Conservation (phyloP, 257 asterid genomes). For the Phtheirospermum japonicum region DNA sequence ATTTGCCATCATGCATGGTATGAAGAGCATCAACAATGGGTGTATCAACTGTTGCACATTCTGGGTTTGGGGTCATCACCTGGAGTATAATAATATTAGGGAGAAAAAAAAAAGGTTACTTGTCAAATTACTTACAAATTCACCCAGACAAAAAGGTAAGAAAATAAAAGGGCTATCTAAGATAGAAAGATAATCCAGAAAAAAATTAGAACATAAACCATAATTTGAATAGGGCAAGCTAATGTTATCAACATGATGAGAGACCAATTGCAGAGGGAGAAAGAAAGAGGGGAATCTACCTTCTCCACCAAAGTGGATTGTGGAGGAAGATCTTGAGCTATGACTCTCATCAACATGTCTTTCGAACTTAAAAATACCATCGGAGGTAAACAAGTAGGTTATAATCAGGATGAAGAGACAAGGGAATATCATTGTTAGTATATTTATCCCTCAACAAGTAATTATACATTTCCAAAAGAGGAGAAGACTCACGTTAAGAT, state of each 20-base stretch:
- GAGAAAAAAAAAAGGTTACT: slow-evolving; percentile 9
- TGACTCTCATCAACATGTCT: slow-evolving; percentile 93
- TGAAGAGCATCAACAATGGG: slow-evolving; percentile 97
- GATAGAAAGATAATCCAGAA: slow-evolving; percentile 16
- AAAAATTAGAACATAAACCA: not conserved
- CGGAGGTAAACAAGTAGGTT: slow-evolving; percentile 21
- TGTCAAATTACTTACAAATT: slow-evolving; percentile 16
- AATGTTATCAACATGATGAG: not conserved
- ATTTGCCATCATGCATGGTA: slow-evolving; percentile 92
- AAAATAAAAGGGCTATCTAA: not conserved
- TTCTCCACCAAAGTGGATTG: slow-evolving; percentile 82
- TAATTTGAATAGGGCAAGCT: slow-evolving; percentile 8
- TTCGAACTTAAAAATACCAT: slow-evolving; percentile 58
- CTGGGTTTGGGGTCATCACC: slow-evolving; percentile 99
- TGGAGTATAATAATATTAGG: slow-evolving; percentile 32
- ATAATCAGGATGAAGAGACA: slow-evolving; percentile 12
- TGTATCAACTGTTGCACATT: slow-evolving; percentile 85
- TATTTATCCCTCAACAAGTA: not conserved
- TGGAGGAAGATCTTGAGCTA: slow-evolving; percentile 90
- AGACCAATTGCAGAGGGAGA: slow-evolving; percentile 9
- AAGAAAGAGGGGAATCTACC: slow-evolving; percentile 37
- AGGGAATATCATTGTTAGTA: not conserved
- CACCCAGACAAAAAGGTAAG: slow-evolving; percentile 1
- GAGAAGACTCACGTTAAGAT: slow-evolving; percentile 56
- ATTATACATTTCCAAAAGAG: slow-evolving; percentile 24